Base-by-base conservation (phyloP, 768 basidiomycete species). In the Termitomyces eurrhizus region DNA sequence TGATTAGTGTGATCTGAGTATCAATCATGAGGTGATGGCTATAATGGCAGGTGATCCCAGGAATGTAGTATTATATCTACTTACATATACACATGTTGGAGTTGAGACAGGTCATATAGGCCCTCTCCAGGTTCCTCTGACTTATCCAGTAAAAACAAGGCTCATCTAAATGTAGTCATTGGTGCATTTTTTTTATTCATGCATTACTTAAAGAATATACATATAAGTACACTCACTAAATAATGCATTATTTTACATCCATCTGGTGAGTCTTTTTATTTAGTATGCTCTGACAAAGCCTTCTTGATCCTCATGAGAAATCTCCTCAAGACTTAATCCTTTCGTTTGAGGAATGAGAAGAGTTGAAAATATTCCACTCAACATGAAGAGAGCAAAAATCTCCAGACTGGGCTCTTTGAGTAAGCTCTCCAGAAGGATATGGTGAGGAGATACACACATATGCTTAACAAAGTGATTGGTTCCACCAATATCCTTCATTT, bases 341-440 rank as follows among this genome's bases (percentile, higher is more conserved):
- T 84, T 94, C 44, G 93, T 93, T 75, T 94, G 92, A 33, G 89
- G 89, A 13, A 94, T 70, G 16, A 93, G 80, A 18, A 92, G 74
- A 0, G 92, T 93, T 9, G 93, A 92, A 76, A 87, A 82, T 60
- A 93, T 79, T 46, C 92, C 92, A 3, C 89, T 92, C 56, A 92
- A 72, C 92, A 92, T 94, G 78, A 92, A 93, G 58, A 91, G 74
- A 13, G 91, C 91, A 62, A 93, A 90, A 57, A 94, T 84, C 73
- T 93, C 83, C 53, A 94, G 75, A 66, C 87, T 88, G 21, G 33
- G 29, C n/a, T 65, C 6, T 65, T 62, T 7, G 39, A 48, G 44
- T 26, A 14, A 62, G 36, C 26, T 36, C 12, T 33, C 33, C 32
- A 29, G 52, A 55, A 29, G 35, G 21, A 33, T 5, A 12, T 24